Percentiles rank a stretch among this genome's conserved stretches.
These are phyloP conservation scores for Nannizzia gypsea DNA, from an alignment of 2,329 filamentous ascomycete genomes.

Conservation along the genomic window DNA sequence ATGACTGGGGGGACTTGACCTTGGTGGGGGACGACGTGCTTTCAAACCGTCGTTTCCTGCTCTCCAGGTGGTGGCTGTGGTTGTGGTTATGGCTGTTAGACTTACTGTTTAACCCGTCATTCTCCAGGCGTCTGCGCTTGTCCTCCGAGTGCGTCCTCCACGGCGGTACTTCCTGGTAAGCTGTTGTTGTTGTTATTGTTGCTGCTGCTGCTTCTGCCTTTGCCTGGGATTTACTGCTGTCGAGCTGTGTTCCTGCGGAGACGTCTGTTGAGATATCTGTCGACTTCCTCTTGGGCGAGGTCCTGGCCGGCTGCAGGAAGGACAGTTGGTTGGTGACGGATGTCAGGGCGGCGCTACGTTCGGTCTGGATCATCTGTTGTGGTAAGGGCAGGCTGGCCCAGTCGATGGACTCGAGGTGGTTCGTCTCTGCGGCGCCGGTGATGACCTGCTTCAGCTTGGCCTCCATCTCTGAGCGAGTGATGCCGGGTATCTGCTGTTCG, in stretches of 20 bases:
- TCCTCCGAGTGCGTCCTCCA: slow-evolving; percentile 60
- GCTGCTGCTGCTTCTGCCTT: slow-evolving; percentile 20
- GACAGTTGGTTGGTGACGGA: slow-evolving; percentile 16
- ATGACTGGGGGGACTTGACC: slow-evolving; percentile 11
- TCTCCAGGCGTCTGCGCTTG: slow-evolving; percentile 39
- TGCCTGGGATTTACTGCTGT: too few species aligned
- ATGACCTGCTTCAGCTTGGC: slow-evolving; percentile 76
- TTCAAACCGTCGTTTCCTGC: slow-evolving; percentile 79
- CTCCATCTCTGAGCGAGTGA: slow-evolving; percentile 62
- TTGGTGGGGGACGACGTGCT: slow-evolving; percentile 33
- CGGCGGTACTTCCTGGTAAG: slow-evolving; percentile 43
- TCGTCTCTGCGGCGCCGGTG: slow-evolving; percentile 62
- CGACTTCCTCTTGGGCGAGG: slow-evolving; percentile 62
- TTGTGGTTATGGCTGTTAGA: slow-evolving; percentile 32
- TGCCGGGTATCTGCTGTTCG: slow-evolving; percentile 53
- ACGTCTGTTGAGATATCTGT: slow-evolving; percentile 47
- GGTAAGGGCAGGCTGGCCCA: slow-evolving; percentile 78
- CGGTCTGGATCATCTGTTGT: slow-evolving; percentile 66
- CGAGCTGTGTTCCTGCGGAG: too few species aligned
- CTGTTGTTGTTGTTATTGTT: slow-evolving; percentile 22
- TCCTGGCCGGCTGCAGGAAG: slow-evolving; percentile 15
- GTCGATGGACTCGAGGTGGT: slow-evolving; percentile 60
- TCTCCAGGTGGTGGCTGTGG: slow-evolving; percentile 63
- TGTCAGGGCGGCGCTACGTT: slow-evolving; percentile 39
- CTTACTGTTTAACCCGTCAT: slow-evolving; percentile 57